phyloP scores from a whole-genome alignment of 148 eudicot genomes.

The Cornus florida region DNA sequence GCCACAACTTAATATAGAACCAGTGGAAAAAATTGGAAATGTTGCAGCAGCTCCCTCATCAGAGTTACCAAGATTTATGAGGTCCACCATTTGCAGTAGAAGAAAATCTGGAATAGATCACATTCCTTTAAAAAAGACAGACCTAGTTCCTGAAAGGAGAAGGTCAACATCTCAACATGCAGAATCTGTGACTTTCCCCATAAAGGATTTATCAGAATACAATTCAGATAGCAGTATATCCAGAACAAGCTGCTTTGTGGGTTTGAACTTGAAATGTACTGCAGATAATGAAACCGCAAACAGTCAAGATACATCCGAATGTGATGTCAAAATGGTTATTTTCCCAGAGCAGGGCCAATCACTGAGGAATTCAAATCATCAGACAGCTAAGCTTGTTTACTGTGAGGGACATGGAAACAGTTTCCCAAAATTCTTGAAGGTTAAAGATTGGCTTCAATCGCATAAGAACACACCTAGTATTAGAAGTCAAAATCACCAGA shows the following conservation, averaged over 20 bases:
- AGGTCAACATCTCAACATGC: conserved; percentile 10
- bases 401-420: background rate
- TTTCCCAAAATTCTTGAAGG: conserved; percentile 5
- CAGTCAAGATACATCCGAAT: conserved; percentile 11
- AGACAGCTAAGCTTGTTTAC: background rate
- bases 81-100: conserved; percentile 25
- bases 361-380: background rate
- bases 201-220: conserved; percentile 8
- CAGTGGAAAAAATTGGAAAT: background rate
- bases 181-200: conserved; percentile 23
- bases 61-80: conserved; percentile 27
- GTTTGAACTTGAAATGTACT: conserved; percentile 3
- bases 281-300: conserved; percentile 15
- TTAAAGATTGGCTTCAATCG: conserved; percentile 16
- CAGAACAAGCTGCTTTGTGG: conserved; percentile 21
- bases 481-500: conserved; percentile 2
- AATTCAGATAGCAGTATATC: conserved; percentile 25
- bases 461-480: background rate
- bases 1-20: conserved; percentile 2
- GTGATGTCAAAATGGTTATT: background rate
- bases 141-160: conserved; percentile 8
- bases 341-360: conserved; percentile 1
- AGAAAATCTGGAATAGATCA: conserved; percentile 13
- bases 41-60: background rate
- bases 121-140: background rate